Percentiles rank a stretch among this genome's conserved stretches.
Evolutionary conservation across 2,329 filamentous ascomycete species (phyloP).

Genomic region (Trichoderma gracile): DNA sequence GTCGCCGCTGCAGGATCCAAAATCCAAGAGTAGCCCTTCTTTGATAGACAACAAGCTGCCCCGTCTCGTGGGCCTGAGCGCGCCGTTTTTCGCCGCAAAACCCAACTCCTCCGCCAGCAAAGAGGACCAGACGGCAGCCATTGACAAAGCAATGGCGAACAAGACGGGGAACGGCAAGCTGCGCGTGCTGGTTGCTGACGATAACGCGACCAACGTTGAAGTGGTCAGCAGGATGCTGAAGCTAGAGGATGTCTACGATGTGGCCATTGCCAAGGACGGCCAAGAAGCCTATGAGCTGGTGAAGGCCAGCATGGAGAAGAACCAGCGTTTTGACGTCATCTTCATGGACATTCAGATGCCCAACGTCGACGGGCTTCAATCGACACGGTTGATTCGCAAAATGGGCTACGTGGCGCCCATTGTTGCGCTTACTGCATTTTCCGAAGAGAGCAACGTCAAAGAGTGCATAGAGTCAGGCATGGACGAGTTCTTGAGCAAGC

Average conservation of each 20-base stretch:
- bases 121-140: constrained; percentile 63
- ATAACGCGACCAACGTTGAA: constrained; percentile 60
- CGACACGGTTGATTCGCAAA: constrained; percentile 78
- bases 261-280: constrained; percentile 82
- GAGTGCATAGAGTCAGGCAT: constrained; percentile 88
- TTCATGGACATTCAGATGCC: constrained; percentile 98
- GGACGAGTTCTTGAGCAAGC: constrained; percentile 81
- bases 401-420: constrained; percentile 88
- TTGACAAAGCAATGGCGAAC: constrained; percentile 63
- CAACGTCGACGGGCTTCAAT: constrained; percentile 85
- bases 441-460: constrained; percentile 84
- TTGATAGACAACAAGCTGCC: constrained; percentile 54
- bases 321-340: constrained; percentile 77
- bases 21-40: constrained; percentile 24
- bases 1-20: constrained; percentile 21
- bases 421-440: constrained; percentile 86
- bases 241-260: constrained; percentile 79
- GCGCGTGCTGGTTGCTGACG: constrained; percentile 81
- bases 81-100: constrained; percentile 71
- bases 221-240: constrained; percentile 66
- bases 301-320: constrained; percentile 74
- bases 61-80: constrained; percentile 77
- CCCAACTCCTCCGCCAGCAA: constrained; percentile 42
- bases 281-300: constrained; percentile 88
- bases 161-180: constrained; percentile 64